Conservation (phyloP, 331 rosid genomes). For the Pyracantha coccinea region DNA sequence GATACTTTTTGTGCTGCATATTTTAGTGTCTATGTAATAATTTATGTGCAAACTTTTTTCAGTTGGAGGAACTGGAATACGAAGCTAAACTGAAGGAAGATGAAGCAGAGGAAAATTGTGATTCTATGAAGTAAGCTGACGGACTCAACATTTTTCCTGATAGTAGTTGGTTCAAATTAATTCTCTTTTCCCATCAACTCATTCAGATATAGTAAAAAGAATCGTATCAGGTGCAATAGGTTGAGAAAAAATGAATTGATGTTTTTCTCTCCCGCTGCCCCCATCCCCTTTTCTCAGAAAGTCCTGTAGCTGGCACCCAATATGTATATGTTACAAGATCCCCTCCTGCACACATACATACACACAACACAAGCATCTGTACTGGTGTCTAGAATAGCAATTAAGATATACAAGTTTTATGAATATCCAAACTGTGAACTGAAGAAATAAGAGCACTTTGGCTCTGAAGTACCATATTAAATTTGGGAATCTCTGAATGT, state of each 20-base stretch:
- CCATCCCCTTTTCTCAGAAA: not conserved
- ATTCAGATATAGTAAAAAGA: not conserved
- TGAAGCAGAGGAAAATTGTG: slow-evolving; percentile 57
- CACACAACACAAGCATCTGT: not conserved
- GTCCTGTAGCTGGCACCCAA: not conserved
- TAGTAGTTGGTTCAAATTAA: not conserved
- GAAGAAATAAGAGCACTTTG: not conserved
- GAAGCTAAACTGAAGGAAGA: slow-evolving; percentile 85
- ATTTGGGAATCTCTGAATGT: not conserved
- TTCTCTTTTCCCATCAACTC: not conserved
- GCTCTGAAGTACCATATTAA: not conserved
- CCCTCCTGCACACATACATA: not conserved
- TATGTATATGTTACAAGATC: not conserved
- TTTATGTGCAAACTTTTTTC: slow-evolving; percentile 8
- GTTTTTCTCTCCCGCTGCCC: not conserved
- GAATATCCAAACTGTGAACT: not conserved
- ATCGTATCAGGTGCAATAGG: not conserved
- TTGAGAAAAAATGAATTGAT: not conserved
- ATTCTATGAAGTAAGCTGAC: slow-evolving; percentile 51
- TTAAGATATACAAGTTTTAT: not conserved
- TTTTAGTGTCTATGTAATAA: not conserved
- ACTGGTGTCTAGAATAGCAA: not conserved
- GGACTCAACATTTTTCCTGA: slow-evolving; percentile 12
- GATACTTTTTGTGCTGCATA: slow-evolving; percentile 10
- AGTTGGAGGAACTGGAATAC: slow-evolving; percentile 90